A percentile compares a stretch with the other conserved stretches of the same genome.
These are phyloP conservation scores for Eucalyptus polybractea DNA, from an alignment of 345 rosid genomes.

Conservation along the genomic window DNA sequence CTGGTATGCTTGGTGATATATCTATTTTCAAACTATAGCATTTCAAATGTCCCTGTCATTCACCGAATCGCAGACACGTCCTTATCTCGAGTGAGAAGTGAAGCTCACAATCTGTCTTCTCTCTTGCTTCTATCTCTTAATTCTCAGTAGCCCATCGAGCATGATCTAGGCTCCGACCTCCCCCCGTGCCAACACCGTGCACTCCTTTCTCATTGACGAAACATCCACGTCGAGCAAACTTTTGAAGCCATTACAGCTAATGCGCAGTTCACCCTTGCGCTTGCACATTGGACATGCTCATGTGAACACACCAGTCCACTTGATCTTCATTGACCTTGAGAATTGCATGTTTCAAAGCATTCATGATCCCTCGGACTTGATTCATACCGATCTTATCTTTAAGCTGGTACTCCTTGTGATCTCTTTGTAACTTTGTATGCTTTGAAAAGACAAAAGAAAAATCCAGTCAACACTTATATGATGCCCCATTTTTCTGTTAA, in stretches of 20 bases:
- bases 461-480: not conserved
- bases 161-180: not conserved
- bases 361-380: not conserved
- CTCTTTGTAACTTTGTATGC: not conserved
- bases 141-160: not conserved
- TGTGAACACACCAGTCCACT: not conserved
- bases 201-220: not conserved
- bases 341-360: not conserved
- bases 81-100: not conserved
- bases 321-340: not conserved
- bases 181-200: not conserved
- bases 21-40: not conserved
- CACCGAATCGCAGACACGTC: not conserved
- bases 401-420: not conserved
- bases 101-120: not conserved
- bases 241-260: not conserved
- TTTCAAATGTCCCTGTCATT: not conserved
- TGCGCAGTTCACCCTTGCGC: not conserved
- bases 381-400: not conserved
- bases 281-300: not conserved
- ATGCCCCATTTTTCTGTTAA: not conserved
- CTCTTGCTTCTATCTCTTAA: not conserved
- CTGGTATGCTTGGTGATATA: not conserved
- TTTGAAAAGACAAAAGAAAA: not conserved
- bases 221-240: not conserved